Evolutionary conservation across 129 eudicot species (phyloP), one percentile per base, ranked within the genome.

Genomic region (Chrysanthemum seticuspe): DNA sequence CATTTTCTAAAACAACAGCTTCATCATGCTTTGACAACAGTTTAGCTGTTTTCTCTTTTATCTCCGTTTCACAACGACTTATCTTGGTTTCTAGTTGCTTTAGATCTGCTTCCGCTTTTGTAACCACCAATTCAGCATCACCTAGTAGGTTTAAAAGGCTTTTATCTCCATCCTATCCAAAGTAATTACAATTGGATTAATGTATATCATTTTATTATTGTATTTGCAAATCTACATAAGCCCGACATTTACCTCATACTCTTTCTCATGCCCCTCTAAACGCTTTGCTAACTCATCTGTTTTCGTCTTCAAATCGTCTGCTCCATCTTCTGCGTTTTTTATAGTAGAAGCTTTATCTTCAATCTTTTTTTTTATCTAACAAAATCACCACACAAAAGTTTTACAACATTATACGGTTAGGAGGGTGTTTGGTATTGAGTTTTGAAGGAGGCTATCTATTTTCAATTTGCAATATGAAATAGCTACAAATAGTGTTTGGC

Each of bases 111-210:
- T 91, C 99, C 62, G 92, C 85, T 67, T 68, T 86, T 68, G 96
- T 97, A 79, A 88, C 99, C 12, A 91, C 97, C 63, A 83, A 86
- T 85, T 91, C 91, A 57, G 99, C 99, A 80, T 95, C 99, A 65
- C 83, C 91, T 65, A 95, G 80, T 67, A 85, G 97, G 74, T 95
- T 97, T 84, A 90, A 97, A 68, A 95, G 92, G 68, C 97, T 90
- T 62, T 95, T 95, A 72, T 95, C 99, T 65, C 91, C 97, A 80
- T 87, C 99, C 97, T 93, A 68, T 27, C 58, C 67, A 71, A 62
- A 40, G 14, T 60, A 54, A 61, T 58, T 64, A 65, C 67, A 40
- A 19, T 49, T 12, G 13, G 51, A 25, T 72, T 68, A 56, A 73
- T 45, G 25, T 48, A 25, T 53, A 57, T 58, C 47, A 7, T 36